phyloP scores from a whole-genome alignment of 2,329 filamentous ascomycete genomes.

The Lachnellula occidentalis region DNA sequence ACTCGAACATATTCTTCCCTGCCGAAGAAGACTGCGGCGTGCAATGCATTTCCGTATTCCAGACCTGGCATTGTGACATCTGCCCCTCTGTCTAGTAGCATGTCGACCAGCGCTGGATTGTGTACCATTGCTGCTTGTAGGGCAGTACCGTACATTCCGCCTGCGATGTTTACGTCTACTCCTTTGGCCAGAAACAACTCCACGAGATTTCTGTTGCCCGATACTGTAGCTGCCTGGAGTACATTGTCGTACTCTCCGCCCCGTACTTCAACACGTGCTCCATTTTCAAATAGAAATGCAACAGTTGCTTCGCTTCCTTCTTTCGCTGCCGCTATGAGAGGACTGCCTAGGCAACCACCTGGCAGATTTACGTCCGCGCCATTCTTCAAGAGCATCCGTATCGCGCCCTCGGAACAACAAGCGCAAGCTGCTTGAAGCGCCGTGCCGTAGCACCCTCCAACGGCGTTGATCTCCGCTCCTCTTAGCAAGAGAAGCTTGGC shows the following conservation, averaged over 20 bases:
- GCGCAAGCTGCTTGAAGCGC: neutral
- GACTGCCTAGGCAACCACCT: neutral
- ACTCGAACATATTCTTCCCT: constrained; percentile 6
- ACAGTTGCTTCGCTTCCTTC: neutral
- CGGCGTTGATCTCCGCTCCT: neutral
- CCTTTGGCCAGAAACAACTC: constrained; percentile 5
- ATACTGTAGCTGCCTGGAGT: constrained; percentile 3
- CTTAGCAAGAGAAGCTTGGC: neutral
- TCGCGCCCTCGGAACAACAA: neutral
- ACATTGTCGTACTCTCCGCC: neutral
- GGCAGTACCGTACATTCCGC: constrained; percentile 7
- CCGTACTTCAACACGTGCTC: neutral
- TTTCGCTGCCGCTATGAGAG: constrained; percentile 7
- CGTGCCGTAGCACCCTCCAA: neutral
- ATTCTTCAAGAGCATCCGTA: neutral
- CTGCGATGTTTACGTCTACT: constrained; percentile 11
- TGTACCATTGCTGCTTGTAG: constrained; percentile 7
- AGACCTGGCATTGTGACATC: constrained; percentile 9
- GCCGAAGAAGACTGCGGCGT: constrained; percentile 10
- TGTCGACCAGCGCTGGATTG: neutral
- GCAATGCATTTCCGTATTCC: constrained; percentile 8
- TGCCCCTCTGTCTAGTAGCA: constrained; percentile 10
- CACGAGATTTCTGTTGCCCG: neutral
- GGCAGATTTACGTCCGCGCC: neutral
- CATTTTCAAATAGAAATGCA: neutral